Base-by-base conservation (phyloP, 2,329 filamentous ascomycete species). In the Lasiodiplodia sp. region DNA sequence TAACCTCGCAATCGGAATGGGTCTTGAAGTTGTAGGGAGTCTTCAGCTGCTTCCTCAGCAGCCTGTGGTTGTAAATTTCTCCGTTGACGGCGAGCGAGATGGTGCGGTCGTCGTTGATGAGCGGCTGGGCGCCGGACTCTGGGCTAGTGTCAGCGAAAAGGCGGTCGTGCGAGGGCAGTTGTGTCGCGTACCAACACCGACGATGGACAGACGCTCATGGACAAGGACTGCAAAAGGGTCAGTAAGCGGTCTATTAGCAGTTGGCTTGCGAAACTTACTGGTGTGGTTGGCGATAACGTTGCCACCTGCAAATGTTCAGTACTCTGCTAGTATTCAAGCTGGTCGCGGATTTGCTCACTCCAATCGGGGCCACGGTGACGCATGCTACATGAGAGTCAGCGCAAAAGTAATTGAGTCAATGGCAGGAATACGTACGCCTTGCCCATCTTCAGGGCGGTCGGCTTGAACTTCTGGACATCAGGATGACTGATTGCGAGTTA, bases 51-150 rank as follows among this genome's bases (percentile, higher is more conserved):
- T 97, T 98, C 79, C 96, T 91, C 77, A 99, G 87, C 77, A 97
- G 88, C 79, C 95, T 92, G 85, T 99, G 96, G 89, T 99, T 99
- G 88, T 99, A 99, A 80, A 99, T 99, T 82, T 99, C 96, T 83
- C 96, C 96, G 82, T 99, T 99, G 88, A 98, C 96, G 72, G 96
- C 95, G 70, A 99, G 89, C 72, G 95, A 90, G 76, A 99, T 91
- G 75, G 87, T 91, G 73, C 90, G 91, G 80, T 98, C 95, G 74
- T 93, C 89, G 85, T 94, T 98, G 86, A 95, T 91, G 73, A 99
- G 87, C 72, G 96, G 96, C 84, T 99, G 96, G 65, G 96, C 95
- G 79, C 96, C 96, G 77, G 92, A 95, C 81, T 98, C 95, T 95
- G 80, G 55, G 51, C 28, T 53, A 70, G 56, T 56, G 70, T 78